phyloP scores from a whole-genome alignment of 768 basidiomycete genomes.

The Infundibulicybe gibba region DNA sequence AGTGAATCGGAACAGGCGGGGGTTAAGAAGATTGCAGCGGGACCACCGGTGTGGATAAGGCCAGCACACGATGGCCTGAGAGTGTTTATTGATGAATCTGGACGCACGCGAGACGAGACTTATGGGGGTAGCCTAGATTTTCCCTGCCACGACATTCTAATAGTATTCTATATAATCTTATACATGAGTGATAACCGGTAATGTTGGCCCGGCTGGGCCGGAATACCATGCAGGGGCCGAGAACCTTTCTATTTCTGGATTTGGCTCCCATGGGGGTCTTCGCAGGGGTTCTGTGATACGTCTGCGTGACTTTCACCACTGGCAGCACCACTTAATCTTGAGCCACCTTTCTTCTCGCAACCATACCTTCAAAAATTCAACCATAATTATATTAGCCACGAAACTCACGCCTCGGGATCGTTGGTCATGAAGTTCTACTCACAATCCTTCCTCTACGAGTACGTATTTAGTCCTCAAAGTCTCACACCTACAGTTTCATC shows the following conservation, averaged over 20 bases:
- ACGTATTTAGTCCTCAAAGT: constrained; percentile 14
- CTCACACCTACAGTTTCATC: constrained; percentile 1
- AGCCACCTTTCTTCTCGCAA: no score
- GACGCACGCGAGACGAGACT: constrained; percentile 46
- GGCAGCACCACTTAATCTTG: no score
- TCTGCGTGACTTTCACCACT: no score
- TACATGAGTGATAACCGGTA: no score
- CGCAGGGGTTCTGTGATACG: no score
- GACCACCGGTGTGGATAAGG: constrained; percentile 53
- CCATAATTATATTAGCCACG: not conserved
- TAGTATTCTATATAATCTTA: not conserved
- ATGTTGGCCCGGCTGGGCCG: no score
- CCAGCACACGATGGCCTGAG: constrained; percentile 77
- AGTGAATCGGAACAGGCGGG: constrained; percentile 35
- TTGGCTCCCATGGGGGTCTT: no score
- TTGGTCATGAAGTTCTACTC: constrained; percentile 54
- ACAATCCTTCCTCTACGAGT: constrained; percentile 56
- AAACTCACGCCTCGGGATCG: constrained; percentile 17
- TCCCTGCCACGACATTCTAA: constrained; percentile 1
- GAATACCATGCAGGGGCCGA: no score
- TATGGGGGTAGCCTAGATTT: constrained; percentile 25
- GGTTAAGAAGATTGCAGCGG: constrained; percentile 43
- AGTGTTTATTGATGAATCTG: constrained; percentile 40
- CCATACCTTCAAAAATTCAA: not conserved
- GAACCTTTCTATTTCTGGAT: no score